Percentiles rank a stretch among this genome's conserved stretches.
These are phyloP conservation scores for Magnusiomyces clavatus DNA, from an alignment of 1,139 yeast genomes.

Conservation along the genomic window DNA sequence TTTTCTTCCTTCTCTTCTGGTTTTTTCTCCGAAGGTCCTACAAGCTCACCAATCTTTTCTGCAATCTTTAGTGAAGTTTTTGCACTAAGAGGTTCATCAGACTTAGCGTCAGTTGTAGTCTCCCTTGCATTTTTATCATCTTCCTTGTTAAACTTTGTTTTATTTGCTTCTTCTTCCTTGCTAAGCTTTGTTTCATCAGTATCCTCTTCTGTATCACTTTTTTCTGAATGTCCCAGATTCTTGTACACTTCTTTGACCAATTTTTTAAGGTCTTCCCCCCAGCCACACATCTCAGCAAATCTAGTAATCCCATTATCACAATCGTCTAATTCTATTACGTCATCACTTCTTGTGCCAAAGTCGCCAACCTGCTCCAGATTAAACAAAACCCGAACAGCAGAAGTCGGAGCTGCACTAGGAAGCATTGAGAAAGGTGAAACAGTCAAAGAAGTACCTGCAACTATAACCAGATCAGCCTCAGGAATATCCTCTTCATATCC, in stretches of 20 bases:
- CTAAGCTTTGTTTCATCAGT: not conserved
- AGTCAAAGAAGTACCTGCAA: slow-evolving; percentile 87
- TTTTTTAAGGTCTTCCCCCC: slow-evolving; percentile 47
- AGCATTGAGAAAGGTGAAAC: slow-evolving; percentile 85
- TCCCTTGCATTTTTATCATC: too few species aligned
- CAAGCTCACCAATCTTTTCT: too few species aligned
- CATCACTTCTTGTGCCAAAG: slow-evolving; percentile 45
- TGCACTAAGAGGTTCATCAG: too few species aligned
- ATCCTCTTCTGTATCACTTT: not conserved
- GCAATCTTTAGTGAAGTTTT: too few species aligned
- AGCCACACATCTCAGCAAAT: slow-evolving; percentile 51
- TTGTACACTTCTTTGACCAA: slow-evolving; percentile 18
- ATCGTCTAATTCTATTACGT: slow-evolving; percentile 49
- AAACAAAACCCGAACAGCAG: slow-evolving; percentile 53
- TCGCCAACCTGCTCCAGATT: slow-evolving; percentile 77
- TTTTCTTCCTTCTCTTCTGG: too few species aligned
- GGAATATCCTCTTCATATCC: slow-evolving; percentile 38
- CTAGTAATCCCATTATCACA: slow-evolving; percentile 57
- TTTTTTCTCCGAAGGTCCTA: too few species aligned
- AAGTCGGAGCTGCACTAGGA: slow-evolving; percentile 52
- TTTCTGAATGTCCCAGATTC: not conserved
- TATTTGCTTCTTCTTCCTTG: not conserved
- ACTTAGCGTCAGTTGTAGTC: too few species aligned
- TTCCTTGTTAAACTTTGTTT: not conserved
- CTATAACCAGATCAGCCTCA: slow-evolving; percentile 63